phyloP scores from a whole-genome alignment of 495 filamentous ascomycete genomes.

The Penicilliopsis zonata region DNA sequence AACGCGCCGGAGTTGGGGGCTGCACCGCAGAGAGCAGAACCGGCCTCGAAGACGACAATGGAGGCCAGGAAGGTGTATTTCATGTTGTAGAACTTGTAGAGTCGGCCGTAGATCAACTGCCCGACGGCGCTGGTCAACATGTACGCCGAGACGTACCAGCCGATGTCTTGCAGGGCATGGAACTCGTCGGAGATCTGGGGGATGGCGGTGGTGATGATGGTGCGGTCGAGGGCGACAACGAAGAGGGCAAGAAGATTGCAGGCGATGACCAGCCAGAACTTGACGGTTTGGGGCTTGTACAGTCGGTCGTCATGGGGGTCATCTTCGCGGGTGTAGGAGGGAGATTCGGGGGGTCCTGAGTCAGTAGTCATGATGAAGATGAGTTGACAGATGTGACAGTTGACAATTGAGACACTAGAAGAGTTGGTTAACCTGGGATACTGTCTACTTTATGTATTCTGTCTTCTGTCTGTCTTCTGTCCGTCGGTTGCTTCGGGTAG shows the following conservation, averaged over 20 bases:
- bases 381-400: no score
- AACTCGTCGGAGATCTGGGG: slow-evolving; percentile 15
- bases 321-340: no score
- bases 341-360: no score
- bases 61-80: slow-evolving; percentile 22
- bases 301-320: not conserved
- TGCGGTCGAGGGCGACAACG: slow-evolving; percentile 38
- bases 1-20: slow-evolving; percentile 57
- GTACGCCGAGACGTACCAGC: slow-evolving; percentile 40
- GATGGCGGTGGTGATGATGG: slow-evolving; percentile 9
- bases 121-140: slow-evolving; percentile 30
- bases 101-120: slow-evolving; percentile 32
- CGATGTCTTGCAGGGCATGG: slow-evolving; percentile 25
- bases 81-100: slow-evolving; percentile 32
- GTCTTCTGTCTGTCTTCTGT: no score
- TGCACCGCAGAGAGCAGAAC: slow-evolving; percentile 58
- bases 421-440: no score
- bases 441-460: no score
- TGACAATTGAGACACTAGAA: no score
- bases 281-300: slow-evolving; percentile 15
- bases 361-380: no score
- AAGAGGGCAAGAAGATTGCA: slow-evolving; percentile 22
- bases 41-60: slow-evolving; percentile 54
- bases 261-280: slow-evolving; percentile 14
- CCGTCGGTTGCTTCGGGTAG: no score